Percentiles rank a stretch among this genome's conserved stretches.
Conservation (phyloP, 768 basidiomycete genomes). For the Roridomyces roridus region DNA sequence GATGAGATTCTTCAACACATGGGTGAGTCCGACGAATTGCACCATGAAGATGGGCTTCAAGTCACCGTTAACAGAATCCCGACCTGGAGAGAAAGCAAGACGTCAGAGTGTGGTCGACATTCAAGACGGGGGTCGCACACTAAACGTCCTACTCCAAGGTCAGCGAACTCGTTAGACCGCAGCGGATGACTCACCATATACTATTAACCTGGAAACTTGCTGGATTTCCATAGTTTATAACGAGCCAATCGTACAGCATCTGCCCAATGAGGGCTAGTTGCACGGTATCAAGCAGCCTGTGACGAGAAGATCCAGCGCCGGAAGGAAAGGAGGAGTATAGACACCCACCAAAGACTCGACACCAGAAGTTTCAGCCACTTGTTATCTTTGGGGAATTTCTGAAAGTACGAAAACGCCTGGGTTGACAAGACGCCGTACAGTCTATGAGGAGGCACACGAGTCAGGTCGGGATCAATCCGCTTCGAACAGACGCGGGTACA, state of each 20-base stretch:
- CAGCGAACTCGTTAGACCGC: not conserved
- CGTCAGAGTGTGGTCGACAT: too few species aligned
- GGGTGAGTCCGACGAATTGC: too few species aligned
- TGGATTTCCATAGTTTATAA: conserved; percentile 39
- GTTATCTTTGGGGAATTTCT: conserved; percentile 37
- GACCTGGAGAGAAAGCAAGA: too few species aligned
- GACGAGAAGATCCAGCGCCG: too few species aligned
- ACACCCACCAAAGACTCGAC: conserved; percentile 33
- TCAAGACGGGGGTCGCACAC: too few species aligned
- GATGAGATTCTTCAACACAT: not conserved
- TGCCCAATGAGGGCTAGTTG: conserved; percentile 41
- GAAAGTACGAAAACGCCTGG: too few species aligned
- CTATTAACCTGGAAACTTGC: conserved; percentile 34
- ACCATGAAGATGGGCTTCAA: not conserved
- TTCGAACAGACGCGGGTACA: too few species aligned
- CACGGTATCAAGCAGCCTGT: too few species aligned
- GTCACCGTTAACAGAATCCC: too few species aligned
- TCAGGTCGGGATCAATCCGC: too few species aligned
- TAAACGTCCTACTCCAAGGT: too few species aligned
- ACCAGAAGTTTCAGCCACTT: conserved; percentile 37
- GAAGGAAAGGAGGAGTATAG: too few species aligned
- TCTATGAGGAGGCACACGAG: conserved; percentile 28
- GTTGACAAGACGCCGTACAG: conserved; percentile 50
- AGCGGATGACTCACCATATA: conserved; percentile 17
- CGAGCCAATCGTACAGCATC: conserved; percentile 42